Evolutionary conservation across 306 rosid genomes (phyloP).

Genomic region (Vigna mungo): DNA sequence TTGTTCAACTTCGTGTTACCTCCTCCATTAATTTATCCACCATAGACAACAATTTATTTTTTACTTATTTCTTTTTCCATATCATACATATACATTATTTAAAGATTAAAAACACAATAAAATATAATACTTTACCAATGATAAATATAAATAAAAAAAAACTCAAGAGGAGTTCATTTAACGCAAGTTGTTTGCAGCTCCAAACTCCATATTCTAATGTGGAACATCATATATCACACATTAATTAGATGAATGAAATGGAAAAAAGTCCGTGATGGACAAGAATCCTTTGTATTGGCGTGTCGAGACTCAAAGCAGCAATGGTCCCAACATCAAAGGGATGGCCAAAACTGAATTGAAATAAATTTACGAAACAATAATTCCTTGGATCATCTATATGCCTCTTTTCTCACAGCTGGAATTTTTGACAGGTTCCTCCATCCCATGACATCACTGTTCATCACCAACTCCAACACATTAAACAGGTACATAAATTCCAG

Average conservation of each 20-base stretch:
- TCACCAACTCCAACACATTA: neutral
- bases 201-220: neutral
- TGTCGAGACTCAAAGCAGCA: neutral
- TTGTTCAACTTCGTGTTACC: too few relatives aligned
- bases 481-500: neutral
- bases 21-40: too few relatives aligned
- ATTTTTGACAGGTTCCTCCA: neutral
- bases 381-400: conserved; percentile 13
- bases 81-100: too few relatives aligned
- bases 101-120: too few relatives aligned
- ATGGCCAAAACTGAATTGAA: neutral
- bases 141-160: too few relatives aligned
- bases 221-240: neutral
- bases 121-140: too few relatives aligned
- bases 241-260: neutral
- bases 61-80: too few relatives aligned
- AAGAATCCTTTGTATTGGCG: neutral
- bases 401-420: neutral
- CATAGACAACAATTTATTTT: too few relatives aligned
- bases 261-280: neutral
- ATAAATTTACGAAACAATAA: conserved; percentile 6
- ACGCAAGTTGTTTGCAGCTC: neutral
- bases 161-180: too few relatives aligned
- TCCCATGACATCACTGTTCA: neutral
- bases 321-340: conserved; percentile 20